Evolutionary conservation across 331 rosid species (phyloP), one percentile per base, ranked within the genome.

Genomic region (Rhamnella rubrinervis): DNA sequence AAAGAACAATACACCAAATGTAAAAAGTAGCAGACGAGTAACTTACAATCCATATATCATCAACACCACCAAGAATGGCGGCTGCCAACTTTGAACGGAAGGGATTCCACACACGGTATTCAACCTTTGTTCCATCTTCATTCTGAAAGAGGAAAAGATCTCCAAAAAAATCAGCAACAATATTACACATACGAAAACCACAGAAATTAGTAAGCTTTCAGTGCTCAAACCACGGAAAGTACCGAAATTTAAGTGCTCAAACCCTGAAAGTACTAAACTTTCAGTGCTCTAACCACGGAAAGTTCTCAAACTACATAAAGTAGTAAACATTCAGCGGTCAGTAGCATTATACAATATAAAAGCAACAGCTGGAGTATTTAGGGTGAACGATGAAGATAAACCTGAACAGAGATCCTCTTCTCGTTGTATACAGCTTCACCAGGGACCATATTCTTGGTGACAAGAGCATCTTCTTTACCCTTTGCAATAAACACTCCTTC

Each of bases 341-440:
- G 35, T 31, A 31, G 35, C 35, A 31, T 31, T 47, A 3, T 0
- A 49, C 0, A 1, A 8, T 11, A 49, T 4, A 49, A 49, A 49
- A 49, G 2, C 7, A 28, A 21, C 28, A 38, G 40, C 49, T 14
- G 12, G 15, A 52, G 35, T 31, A 7, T 55, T 18, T 25, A 59
- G 4, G 11, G 53, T 7, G 5, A 20, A 35, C 1, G 31, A 21
- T 1, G 35, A 31, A 9, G 18, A 47, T 2, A 5, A 31, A 91
- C 98, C 95, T 84, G 93, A 37, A 90, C 96, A 35, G 86, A 77
- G 17, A 93, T 61, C 63, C 98, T 80, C 75, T 92, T 90, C 85
- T 92, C 97, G n/a, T 86, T 88, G 80, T 92, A 92, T 37, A 92
- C 93, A 66, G 97, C 86, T 72, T 88, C 97, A 28, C 98, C 96